phyloP scores from a whole-genome alignment of 495 filamentous ascomycete species.

The Penicillium coprophilum region DNA sequence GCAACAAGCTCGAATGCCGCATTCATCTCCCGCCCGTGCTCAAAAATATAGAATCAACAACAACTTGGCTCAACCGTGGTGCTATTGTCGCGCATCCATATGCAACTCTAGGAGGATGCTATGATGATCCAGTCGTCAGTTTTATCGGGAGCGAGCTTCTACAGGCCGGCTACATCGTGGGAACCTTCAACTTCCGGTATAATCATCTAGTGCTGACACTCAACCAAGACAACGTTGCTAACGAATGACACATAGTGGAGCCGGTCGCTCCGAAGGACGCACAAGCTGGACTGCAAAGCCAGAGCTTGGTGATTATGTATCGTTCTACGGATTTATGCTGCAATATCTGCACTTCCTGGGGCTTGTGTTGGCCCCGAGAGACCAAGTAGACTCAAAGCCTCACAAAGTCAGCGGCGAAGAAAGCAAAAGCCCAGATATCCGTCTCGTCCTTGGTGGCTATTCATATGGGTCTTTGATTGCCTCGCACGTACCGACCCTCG shows the following conservation, averaged over 20 bases:
- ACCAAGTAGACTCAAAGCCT: background rate
- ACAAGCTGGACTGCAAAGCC: slow-evolving; percentile 84
- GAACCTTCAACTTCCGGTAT: slow-evolving; percentile 92
- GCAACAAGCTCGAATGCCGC: slow-evolving; percentile 70
- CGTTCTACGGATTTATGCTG: slow-evolving; percentile 73
- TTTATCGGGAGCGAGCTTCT: slow-evolving; percentile 62
- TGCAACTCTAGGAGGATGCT: slow-evolving; percentile 80
- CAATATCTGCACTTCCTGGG: slow-evolving; percentile 60
- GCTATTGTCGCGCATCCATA: slow-evolving; percentile 92
- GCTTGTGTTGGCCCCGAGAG: background rate
- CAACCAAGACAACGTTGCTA: background rate
- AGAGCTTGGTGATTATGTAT: slow-evolving; percentile 77
- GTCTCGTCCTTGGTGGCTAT: slow-evolving; percentile 74
- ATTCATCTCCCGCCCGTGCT: slow-evolving; percentile 64
- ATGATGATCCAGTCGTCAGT: slow-evolving; percentile 76
- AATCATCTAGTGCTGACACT: slow-evolving; percentile 3
- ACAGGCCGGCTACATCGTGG: slow-evolving; percentile 68
- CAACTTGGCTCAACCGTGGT: slow-evolving; percentile 52
- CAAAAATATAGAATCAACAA: slow-evolving; percentile 28
- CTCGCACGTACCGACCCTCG: slow-evolving; percentile 63
- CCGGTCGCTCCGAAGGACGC: slow-evolving; percentile 66
- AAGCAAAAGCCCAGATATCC: slow-evolving; percentile 7
- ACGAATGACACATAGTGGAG: slow-evolving; percentile 58
- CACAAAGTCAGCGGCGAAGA: background rate
- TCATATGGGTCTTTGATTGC: slow-evolving; percentile 88